A percentile compares a stretch with the other conserved stretches of the same genome.
These are phyloP conservation scores for Mycosphaerelloides madeirae DNA, from an alignment of 2,329 filamentous ascomycete genomes.

Conservation along the genomic window DNA sequence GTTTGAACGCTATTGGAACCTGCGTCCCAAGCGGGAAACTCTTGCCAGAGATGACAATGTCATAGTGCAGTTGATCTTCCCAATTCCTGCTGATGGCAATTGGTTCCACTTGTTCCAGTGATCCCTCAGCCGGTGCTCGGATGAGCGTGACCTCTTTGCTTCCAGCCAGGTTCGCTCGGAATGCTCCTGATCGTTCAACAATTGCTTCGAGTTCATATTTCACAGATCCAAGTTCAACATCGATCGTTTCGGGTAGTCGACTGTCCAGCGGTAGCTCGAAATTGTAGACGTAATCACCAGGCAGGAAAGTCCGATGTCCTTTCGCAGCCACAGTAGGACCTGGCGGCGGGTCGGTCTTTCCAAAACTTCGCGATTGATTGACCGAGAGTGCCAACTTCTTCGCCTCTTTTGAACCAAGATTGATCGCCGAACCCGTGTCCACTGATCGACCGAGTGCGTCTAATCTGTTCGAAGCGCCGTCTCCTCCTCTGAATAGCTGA, in stretches of 20 bases:
- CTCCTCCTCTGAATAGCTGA: conserved; percentile 48
- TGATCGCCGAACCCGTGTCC: conserved; percentile 40
- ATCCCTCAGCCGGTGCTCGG: conserved; percentile 79
- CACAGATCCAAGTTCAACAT: conserved; percentile 78
- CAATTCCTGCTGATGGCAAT: conserved; percentile 90
- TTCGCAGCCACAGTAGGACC: conserved; percentile 62
- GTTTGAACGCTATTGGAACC: conserved; percentile 88
- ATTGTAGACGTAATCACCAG: conserved; percentile 67
- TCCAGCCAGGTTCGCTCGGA: conserved; percentile 81
- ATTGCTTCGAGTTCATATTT: conserved; percentile 83
- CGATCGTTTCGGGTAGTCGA: conserved; percentile 75
- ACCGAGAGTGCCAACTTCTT: conserved; percentile 73
- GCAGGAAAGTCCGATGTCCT: conserved; percentile 80
- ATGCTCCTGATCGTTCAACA: conserved; percentile 81
- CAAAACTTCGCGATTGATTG: conserved; percentile 79
- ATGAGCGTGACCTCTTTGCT: conserved; percentile 78
- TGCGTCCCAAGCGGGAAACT: conserved; percentile 84
- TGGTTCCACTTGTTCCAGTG: conserved; percentile 83
- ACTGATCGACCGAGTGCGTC: conserved; percentile 28
- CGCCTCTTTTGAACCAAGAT: conserved; percentile 45
- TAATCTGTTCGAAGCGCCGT: conserved; percentile 29
- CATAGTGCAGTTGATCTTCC: conserved; percentile 93
- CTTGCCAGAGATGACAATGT: conserved; percentile 93
- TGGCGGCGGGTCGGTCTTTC: conserved; percentile 65
- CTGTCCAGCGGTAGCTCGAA: conserved; percentile 83